Conservation (phyloP, 2,329 filamentous ascomycete species). For the Bipolaris victoriae region DNA sequence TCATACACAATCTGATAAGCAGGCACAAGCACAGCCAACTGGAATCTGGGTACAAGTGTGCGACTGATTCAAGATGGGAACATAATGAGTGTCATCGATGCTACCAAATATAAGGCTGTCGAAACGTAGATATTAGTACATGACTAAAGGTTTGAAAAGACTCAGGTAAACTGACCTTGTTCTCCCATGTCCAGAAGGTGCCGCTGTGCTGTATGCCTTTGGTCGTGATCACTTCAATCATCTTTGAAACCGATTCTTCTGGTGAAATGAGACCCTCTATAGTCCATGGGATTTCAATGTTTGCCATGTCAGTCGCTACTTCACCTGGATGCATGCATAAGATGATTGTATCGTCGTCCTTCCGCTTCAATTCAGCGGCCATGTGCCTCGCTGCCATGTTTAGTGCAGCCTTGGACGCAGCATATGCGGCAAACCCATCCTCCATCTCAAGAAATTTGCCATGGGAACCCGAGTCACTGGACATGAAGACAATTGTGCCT, state of each 20-base stretch:
- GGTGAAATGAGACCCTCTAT: conserved; percentile 60
- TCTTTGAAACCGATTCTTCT: conserved; percentile 57
- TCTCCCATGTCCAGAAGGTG: conserved; percentile 64
- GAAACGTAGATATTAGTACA: not conserved
- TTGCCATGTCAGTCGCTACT: conserved; percentile 63
- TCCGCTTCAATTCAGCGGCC: conserved; percentile 61
- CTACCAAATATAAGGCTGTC: conserved; percentile 42
- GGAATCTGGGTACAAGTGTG: not conserved
- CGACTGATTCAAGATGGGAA: not conserved
- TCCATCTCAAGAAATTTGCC: conserved; percentile 60
- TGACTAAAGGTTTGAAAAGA: not conserved
- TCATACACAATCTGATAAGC: conserved; percentile 20
- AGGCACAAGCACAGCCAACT: conserved; percentile 25
- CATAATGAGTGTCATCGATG: not conserved
- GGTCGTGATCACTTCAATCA: conserved; percentile 59
- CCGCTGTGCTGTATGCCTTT: conserved; percentile 58
- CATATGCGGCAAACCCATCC: conserved; percentile 65
- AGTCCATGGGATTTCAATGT: conserved; percentile 59
- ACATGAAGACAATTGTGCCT: conserved; percentile 62
- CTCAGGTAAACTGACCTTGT: conserved; percentile 50
- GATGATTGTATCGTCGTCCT: conserved; percentile 57
- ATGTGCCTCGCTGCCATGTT: conserved; percentile 64
- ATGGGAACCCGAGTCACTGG: conserved; percentile 62
- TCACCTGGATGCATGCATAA: conserved; percentile 65
- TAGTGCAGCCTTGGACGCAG: conserved; percentile 62